Evolutionary conservation across 179 eudicot genomes (phyloP).

Genomic region (Carnegiea gigantea): DNA sequence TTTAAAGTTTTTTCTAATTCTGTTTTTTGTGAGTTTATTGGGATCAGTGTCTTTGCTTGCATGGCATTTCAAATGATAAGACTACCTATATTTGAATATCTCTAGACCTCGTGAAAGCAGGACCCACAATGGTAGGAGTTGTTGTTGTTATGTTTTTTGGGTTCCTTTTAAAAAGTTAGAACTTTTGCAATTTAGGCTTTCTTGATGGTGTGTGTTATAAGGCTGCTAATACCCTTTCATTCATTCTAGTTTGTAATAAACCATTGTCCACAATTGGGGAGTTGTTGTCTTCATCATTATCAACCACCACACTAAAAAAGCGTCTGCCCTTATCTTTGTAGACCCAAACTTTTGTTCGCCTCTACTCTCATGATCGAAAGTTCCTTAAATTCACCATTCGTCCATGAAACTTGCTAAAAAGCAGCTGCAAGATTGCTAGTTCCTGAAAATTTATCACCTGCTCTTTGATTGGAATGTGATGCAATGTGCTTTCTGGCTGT

Average conservation of each 20-base stretch:
- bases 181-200: no score
- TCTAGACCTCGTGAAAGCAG: no score
- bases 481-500: not conserved
- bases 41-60: no score
- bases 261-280: not conserved
- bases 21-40: no score
- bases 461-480: not conserved
- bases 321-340: not conserved
- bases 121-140: no score
- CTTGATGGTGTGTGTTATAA: not conserved
- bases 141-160: no score
- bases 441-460: not conserved
- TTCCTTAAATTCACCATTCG: not conserved
- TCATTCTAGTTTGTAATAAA: not conserved
- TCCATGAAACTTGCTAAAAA: not conserved
- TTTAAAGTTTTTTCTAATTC: no score
- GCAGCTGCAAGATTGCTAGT: not conserved
- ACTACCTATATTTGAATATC: no score
- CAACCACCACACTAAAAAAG: not conserved
- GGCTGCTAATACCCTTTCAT: not conserved
- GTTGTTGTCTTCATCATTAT: not conserved
- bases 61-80: no score
- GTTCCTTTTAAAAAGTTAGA: no score
- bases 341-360: not conserved
- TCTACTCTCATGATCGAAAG: not conserved